phyloP scores from a whole-genome alignment of 108 stramenopile species.

The Nannochloropsis oceanica region DNA sequence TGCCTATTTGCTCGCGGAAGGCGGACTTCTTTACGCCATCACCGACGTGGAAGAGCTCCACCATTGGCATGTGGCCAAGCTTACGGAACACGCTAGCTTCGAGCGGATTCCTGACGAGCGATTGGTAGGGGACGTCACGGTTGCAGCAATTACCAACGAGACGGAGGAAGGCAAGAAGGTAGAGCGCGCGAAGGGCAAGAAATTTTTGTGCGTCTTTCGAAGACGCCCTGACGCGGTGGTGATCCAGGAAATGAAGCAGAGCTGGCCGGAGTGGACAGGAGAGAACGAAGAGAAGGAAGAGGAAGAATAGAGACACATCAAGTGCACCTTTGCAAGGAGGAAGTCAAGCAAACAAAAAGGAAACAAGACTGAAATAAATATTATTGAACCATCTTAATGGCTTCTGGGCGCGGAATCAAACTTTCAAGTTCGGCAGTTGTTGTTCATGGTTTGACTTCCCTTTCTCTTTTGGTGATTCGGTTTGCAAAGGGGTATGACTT shows the following conservation, averaged over 20 bases:
- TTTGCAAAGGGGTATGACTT: no score
- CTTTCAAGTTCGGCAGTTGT: no score
- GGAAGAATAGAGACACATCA: not conserved
- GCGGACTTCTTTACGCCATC: slow-evolving; percentile 68
- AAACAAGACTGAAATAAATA: no score
- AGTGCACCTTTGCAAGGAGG: no score
- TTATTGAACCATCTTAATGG: no score
- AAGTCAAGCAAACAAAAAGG: no score
- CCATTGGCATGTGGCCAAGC: slow-evolving; percentile 78
- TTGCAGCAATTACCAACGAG: slow-evolving; percentile 61
- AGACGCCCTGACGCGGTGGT: not conserved
- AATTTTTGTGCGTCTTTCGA: slow-evolving; percentile 26
- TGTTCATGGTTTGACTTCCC: no score
- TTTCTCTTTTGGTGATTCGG: no score
- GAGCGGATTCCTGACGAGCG: slow-evolving; percentile 44
- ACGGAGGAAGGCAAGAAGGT: slow-evolving; percentile 98
- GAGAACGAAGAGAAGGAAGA: not conserved
- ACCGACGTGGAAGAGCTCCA: slow-evolving; percentile 91
- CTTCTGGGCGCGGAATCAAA: no score
- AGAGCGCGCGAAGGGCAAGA: slow-evolving; percentile 11
- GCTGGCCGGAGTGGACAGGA: not conserved
- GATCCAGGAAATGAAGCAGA: not conserved
- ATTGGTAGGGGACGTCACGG: slow-evolving; percentile 57
- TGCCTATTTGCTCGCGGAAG: slow-evolving; percentile 60
- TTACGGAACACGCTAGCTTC: slow-evolving; percentile 66